Conservation (phyloP, 768 basidiomycete genomes). For the Kwoniella botswanensis region DNA sequence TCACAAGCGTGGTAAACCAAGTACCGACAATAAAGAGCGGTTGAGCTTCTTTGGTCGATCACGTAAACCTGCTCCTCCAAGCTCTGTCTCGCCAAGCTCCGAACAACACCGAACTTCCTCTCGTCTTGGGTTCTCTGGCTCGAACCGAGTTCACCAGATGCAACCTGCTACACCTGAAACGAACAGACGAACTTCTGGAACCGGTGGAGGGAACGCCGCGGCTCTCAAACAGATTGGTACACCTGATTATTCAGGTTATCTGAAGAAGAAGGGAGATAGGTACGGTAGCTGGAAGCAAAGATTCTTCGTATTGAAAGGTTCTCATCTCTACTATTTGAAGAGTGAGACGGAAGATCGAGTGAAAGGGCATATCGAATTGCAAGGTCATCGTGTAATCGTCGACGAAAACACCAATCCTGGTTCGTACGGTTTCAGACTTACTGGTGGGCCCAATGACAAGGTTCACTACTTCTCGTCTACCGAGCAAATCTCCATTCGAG, state of each 20-base stretch:
- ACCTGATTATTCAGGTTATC: slow-evolving; percentile 88
- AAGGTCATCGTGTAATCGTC: slow-evolving; percentile 88
- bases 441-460: slow-evolving; percentile 79
- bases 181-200: slow-evolving; percentile 20
- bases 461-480: slow-evolving; percentile 90
- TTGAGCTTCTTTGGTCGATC: slow-evolving; percentile 80
- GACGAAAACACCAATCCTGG: slow-evolving; percentile 93
- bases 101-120: slow-evolving; percentile 28
- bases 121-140: slow-evolving; percentile 25
- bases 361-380: slow-evolving; percentile 92
- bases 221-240: slow-evolving; percentile 89
- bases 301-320: slow-evolving; percentile 90
- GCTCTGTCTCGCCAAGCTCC: slow-evolving; percentile 25
- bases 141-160: slow-evolving; percentile 41
- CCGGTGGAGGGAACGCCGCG: slow-evolving; percentile 58
- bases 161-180: slow-evolving; percentile 43
- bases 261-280: slow-evolving; percentile 92
- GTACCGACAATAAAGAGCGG: slow-evolving; percentile 54
- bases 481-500: slow-evolving; percentile 80
- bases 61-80: slow-evolving; percentile 74
- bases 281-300: slow-evolving; percentile 92
- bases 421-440: slow-evolving; percentile 90
- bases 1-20: slow-evolving; percentile 54
- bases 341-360: slow-evolving; percentile 89
- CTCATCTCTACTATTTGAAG: slow-evolving; percentile 84